Evolutionary conservation across 495 filamentous ascomycete species (phyloP), one percentile per base, ranked within the genome.

Genomic region (Xeromyces bisporus): DNA sequence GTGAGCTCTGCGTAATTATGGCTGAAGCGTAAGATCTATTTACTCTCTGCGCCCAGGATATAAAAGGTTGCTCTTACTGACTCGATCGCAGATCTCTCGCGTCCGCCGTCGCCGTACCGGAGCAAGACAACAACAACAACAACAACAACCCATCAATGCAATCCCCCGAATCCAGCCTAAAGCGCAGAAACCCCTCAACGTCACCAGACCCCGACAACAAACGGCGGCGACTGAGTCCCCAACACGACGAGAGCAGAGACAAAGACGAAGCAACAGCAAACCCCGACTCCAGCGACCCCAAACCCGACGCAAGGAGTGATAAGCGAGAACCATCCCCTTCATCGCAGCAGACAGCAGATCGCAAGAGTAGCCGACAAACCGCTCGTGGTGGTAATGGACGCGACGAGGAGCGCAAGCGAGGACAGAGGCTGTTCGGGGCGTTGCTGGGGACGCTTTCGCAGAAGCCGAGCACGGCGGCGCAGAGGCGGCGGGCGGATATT

Each of bases 391-490:
- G 20, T 9, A 21, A 9, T 9, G 45, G 41, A n/a, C 40, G 50
- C 1, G 52, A 71, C 34, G 83, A 92, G 38, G 86, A 94, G 46
- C 83, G 77, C 50, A 80, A 78, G 44, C 79, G 89, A 8, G 84
- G 81, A 26, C 77, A 81, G 60, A 67, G 89, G 32, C 66, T 97
- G 45, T 93, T 94, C 57, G 89, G 89, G 32, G 83, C 75, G 31
- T 55, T 93, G 42, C 61, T 93, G 41, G 83, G 77, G 49, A 87
- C 84, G 32, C 71, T 96, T 36, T 87, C 80, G 49, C 80, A 89
- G 62, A 80, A 69, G 31, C 69, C 71, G 42, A 66, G 48, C 21
- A 58, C 65, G 28, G 62, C 70, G 42, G 71, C 80, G 45, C 76
- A 82, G 43, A 80, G 72, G 53, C 76, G 75, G 41, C 71, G 87